Conservation (phyloP, 2,329 filamentous ascomycete genomes). For the Scorias spongiosa region DNA sequence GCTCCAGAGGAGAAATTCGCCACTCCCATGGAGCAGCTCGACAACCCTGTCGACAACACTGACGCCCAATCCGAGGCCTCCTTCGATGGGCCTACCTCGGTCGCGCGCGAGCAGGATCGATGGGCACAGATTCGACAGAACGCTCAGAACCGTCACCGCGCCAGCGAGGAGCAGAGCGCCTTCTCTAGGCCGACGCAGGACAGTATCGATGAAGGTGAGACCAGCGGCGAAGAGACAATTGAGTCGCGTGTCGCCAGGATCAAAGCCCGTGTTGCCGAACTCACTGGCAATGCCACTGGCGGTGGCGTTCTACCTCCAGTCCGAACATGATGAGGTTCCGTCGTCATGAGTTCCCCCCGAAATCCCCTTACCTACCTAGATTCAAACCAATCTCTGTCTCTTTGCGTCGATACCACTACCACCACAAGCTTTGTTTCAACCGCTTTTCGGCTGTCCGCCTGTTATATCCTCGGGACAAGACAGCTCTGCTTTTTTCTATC, state of each 20-base stretch:
- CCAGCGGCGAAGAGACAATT: conserved; percentile 92
- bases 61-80: conserved; percentile 28
- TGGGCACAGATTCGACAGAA: conserved; percentile 97
- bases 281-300: conserved; percentile 39
- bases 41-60: conserved; percentile 1
- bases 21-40: conserved; percentile 8
- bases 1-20: conserved; percentile 2
- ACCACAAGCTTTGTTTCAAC: too few species aligned
- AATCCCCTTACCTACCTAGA: neutral
- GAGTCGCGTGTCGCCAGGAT: conserved; percentile 94
- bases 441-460: too few species aligned
- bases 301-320: neutral
- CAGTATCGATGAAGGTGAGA: conserved; percentile 65
- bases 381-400: neutral
- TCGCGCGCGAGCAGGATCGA: conserved; percentile 47
- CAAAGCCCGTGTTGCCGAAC: conserved; percentile 87
- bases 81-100: conserved; percentile 20
- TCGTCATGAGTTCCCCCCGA: too few species aligned
- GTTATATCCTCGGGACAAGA: too few species aligned
- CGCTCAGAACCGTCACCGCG: conserved; percentile 57
- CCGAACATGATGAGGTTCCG: neutral
- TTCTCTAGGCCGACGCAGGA: conserved; percentile 36
- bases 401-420: neutral
- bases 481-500: neutral
- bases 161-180: conserved; percentile 47